Percentiles rank a stretch among this genome's conserved stretches.
phyloP scores from a whole-genome alignment of 192 early-diverging fungal species.

The Irineochytrium annulatum region DNA sequence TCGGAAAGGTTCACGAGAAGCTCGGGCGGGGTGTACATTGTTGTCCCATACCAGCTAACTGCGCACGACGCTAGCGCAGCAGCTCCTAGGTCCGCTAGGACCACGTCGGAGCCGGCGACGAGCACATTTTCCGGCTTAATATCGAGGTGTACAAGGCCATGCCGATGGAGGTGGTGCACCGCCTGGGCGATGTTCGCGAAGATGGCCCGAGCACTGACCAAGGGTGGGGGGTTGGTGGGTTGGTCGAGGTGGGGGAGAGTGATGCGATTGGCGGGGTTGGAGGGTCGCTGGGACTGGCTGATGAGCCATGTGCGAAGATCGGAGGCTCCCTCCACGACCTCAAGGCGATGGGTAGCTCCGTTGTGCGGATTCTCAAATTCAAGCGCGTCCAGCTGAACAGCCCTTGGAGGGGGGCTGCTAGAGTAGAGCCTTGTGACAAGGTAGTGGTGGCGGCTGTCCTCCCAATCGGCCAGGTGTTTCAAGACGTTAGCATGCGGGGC shows the following conservation, averaged over 20 bases:
- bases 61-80: background rate
- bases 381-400: background rate
- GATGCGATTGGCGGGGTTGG: too few species aligned
- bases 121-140: slow-evolving; percentile 79
- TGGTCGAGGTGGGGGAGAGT: slow-evolving; percentile 40
- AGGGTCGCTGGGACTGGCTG: background rate
- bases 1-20: slow-evolving; percentile 4
- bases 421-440: slow-evolving; percentile 14
- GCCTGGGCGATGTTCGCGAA: slow-evolving; percentile 38
- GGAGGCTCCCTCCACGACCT: slow-evolving; percentile 8
- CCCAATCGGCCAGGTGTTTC: slow-evolving; percentile 6
- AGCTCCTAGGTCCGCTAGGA: slow-evolving; percentile 14
- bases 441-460: slow-evolving; percentile 24
- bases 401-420: too few species aligned
- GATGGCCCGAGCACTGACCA: slow-evolving; percentile 20
- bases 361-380: background rate
- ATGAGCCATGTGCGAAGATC: slow-evolving; percentile 18
- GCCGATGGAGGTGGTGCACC: slow-evolving; percentile 37
- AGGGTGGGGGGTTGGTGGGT: slow-evolving; percentile 5
- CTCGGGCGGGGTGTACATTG: slow-evolving; percentile 7
- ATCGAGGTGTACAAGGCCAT: slow-evolving; percentile 57
- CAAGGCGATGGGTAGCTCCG: too few species aligned
- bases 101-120: slow-evolving; percentile 2
- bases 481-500: slow-evolving; percentile 1
- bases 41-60: slow-evolving; percentile 21